Evolutionary conservation across 371 early-diverging fungal species (phyloP), one percentile per base, ranked within the genome.

Genomic region (Astathelohania contejeani): DNA sequence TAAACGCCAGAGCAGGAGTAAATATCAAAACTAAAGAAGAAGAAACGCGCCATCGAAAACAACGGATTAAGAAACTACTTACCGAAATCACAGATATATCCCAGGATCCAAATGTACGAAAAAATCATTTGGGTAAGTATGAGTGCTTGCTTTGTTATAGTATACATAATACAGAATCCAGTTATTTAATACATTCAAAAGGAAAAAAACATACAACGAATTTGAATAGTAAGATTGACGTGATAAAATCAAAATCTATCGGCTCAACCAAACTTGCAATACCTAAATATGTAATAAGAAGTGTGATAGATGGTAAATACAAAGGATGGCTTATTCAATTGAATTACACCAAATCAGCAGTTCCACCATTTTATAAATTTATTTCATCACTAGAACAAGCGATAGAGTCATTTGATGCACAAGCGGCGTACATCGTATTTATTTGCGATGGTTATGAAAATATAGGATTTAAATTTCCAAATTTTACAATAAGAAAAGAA

Each of bases 401-500:
- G 6, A 42, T 52, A 1, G 53, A 59, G 32, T 39, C 45, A 7
- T 51, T 49, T 40, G 47, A 60, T 48, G 26, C 35, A 23, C 26
- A 49, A 12, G 39, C 18, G 39, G 3, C 18, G 3, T 60, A 60
- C 35, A 19, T 60, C n/a, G 60, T 60, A 18, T 25, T 60, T 39
- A 27, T 19, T 32, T 27, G 20, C n/a, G 29, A 27, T 25, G 23
- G 24, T n/a, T 40, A 53, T 40, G 18, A 12, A 3, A 40, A 40
- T 40, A 19, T 40, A n/a, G 40, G 40, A 9, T 40, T 40, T 9
- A 40, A 40, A n/a, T n/a, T 40, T n/a, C n/a, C 7, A 40, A 40
- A 40, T 40, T 7, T 4, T 7, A 12, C 4, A 32, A 32, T 32
- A 32, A n/a, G n/a, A n/a, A n/a, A n/a, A n/a, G 32, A 32, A 32